Evolutionary conservation across 169 alveolate genomes (phyloP).

Genomic region (Plasmodium relictum): DNA sequence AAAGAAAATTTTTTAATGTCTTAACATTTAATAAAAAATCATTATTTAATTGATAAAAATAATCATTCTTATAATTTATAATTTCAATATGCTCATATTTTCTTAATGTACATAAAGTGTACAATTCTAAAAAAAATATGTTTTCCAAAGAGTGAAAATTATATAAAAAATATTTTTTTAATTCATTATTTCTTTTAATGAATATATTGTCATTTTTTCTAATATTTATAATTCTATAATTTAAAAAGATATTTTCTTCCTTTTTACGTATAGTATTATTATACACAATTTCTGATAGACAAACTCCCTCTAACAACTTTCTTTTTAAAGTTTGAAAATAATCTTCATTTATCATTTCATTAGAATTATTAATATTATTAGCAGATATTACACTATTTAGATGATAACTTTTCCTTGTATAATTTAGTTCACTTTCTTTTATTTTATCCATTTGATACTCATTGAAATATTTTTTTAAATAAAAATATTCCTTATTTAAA

Average conservation of each 20-base stretch:
- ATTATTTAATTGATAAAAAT: slow-evolving; percentile 33
- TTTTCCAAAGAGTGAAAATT: slow-evolving; percentile 68
- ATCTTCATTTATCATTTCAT: slow-evolving; percentile 9
- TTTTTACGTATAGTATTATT: slow-evolving; percentile 10
- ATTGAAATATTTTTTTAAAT: slow-evolving; percentile 38
- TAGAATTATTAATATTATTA: not conserved
- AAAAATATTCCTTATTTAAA: slow-evolving; percentile 59
- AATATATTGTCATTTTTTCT: not conserved
- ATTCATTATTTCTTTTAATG: not conserved
- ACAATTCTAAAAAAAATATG: slow-evolving; percentile 53
- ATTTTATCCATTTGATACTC: not conserved
- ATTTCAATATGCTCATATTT: slow-evolving; percentile 28
- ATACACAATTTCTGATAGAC: slow-evolving; percentile 14
- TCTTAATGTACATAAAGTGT: slow-evolving; percentile 63
- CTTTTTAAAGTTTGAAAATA: slow-evolving; percentile 35
- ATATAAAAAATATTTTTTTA: slow-evolving; percentile 27
- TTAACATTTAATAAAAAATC: slow-evolving; percentile 58
- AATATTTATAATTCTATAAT: slow-evolving; percentile 27
- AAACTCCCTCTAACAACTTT: slow-evolving; percentile 15
- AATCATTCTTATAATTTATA: slow-evolving; percentile 46
- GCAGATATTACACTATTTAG: not conserved
- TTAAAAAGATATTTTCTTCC: slow-evolving; percentile 67
- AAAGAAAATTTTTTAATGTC: slow-evolving; percentile 38
- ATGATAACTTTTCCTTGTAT: not conserved
- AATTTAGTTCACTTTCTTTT: not conserved